Percentiles rank a stretch among this genome's conserved stretches.
Evolutionary conservation across 148 eudicot genomes (phyloP).

Genomic region (Amaranthus palmeri): DNA sequence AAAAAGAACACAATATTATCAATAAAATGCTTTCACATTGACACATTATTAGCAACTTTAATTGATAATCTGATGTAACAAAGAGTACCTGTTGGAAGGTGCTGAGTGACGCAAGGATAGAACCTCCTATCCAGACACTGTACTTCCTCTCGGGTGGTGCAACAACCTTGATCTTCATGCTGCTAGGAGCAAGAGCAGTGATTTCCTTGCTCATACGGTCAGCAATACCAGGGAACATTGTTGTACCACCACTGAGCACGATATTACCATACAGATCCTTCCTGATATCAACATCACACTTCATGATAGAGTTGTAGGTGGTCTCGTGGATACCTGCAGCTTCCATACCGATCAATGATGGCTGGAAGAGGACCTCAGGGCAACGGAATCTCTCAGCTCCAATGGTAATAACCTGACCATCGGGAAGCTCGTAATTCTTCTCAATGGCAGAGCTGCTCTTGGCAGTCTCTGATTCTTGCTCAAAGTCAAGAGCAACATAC

Average conservation of each 20-base stretch:
- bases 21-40: not conserved
- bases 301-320: constrained; percentile 41
- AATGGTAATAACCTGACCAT: constrained; percentile 39
- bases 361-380: constrained; percentile 46
- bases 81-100: constrained; percentile 40
- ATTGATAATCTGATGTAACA: not conserved
- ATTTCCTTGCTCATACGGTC: constrained; percentile 44
- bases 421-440: constrained; percentile 39
- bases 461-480: constrained; percentile 32
- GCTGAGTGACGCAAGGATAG: constrained; percentile 43
- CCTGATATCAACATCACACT: constrained; percentile 46
- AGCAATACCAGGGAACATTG: constrained; percentile 45
- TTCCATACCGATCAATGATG: constrained; percentile 39
- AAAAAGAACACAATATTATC: not conserved
- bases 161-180: constrained; percentile 46
- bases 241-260: constrained; percentile 46
- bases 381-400: constrained; percentile 44
- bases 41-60: not conserved
- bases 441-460: constrained; percentile 37
- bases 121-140: constrained; percentile 49
- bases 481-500: constrained; percentile 36
- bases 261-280: constrained; percentile 42
- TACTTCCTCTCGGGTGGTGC: constrained; percentile 45
- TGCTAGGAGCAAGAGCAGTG: constrained; percentile 42
- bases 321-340: constrained; percentile 42